Base-by-base conservation (phyloP, 2,329 filamentous ascomycete species). In the Neofusicoccum umdonicola region DNA sequence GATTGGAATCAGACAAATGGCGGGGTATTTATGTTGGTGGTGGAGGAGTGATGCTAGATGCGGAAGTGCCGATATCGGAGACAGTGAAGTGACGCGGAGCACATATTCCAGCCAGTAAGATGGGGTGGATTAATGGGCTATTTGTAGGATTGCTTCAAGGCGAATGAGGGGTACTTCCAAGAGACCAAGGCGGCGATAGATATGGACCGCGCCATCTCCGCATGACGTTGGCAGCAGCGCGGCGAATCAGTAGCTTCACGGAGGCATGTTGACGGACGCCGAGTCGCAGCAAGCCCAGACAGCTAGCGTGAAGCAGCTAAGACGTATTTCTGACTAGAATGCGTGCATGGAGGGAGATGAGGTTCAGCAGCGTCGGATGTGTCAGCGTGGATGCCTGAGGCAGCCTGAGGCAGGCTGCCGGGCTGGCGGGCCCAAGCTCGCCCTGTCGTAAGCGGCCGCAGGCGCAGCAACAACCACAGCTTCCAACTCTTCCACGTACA, bases 41-140 rank as follows among this genome's bases (percentile, higher is more conserved):
- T 45, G 39, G 39, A 58, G 39, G 15, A 45, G 15, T 15, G n/a
- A 37, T 52, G 60, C 60, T 35, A 9, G 8, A 52, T 17, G 13
- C 1, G 60, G 47, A 41, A 51, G 34, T 31, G 48, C 60, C 60
- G 60, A 63, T 63, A 54, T 63, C 60, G 60, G 60, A 58, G 34
- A 22, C 8, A 3, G 9, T 12, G 13, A 4, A 15, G 11, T 5
- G 15, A 13, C 54, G 27, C 22, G 9, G 39, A 34, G 22, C 27
- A 8, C 39, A 34, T 1, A 8, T 22, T 13, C 8, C 15, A 44
- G 15, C 27, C 41, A 45, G 39, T 58, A n/a, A 42, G 35, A 17
- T 27, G 22, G 37, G 13, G 19, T 31, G 39, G 7, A 57, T 57
- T 34, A 34, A 19, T 4, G 17, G 15, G 9, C 50, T 27, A 17